Evolutionary conservation across 305 asterid species (phyloP).

Genomic region (Fraxinus albicans): DNA sequence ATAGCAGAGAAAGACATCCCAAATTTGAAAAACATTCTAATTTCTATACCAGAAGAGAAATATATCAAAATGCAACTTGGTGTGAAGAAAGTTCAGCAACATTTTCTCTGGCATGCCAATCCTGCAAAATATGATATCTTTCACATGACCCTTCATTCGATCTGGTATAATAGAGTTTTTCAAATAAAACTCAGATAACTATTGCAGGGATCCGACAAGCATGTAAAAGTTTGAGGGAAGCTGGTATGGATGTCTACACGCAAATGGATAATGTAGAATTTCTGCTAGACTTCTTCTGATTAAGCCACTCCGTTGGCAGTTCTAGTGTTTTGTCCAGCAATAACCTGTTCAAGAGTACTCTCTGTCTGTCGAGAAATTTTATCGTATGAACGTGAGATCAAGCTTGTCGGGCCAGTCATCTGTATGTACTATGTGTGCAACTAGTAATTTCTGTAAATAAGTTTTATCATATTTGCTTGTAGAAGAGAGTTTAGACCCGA

Average conservation of each 20-base stretch:
- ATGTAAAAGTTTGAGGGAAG: not conserved
- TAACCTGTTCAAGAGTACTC: not conserved
- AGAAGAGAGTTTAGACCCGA: not conserved
- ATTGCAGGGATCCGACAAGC: not conserved
- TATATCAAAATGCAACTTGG: slow-evolving; percentile 61
- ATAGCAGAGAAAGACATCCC: slow-evolving; percentile 63
- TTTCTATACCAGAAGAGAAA: slow-evolving; percentile 49
- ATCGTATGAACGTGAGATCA: not conserved
- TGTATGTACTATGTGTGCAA: not conserved
- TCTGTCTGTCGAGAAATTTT: not conserved
- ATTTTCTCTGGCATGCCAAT: slow-evolving; percentile 73
- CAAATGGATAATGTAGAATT: not conserved
- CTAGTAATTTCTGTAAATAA: not conserved
- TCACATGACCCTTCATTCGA: slow-evolving; percentile 83
- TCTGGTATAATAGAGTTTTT: slow-evolving; percentile 74
- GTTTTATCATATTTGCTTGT: not conserved
- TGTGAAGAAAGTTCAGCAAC: slow-evolving; percentile 58
- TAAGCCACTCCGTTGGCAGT: not conserved
- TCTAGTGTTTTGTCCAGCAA: not conserved
- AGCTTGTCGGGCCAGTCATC: not conserved
- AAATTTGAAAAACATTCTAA: slow-evolving; percentile 46
- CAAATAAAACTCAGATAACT: slow-evolving; percentile 58
- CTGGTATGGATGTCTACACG: not conserved
- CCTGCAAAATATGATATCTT: slow-evolving; percentile 68
- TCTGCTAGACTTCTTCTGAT: not conserved